phyloP scores from a whole-genome alignment of 495 filamentous ascomycete genomes.

The Penicillium herquei region DNA sequence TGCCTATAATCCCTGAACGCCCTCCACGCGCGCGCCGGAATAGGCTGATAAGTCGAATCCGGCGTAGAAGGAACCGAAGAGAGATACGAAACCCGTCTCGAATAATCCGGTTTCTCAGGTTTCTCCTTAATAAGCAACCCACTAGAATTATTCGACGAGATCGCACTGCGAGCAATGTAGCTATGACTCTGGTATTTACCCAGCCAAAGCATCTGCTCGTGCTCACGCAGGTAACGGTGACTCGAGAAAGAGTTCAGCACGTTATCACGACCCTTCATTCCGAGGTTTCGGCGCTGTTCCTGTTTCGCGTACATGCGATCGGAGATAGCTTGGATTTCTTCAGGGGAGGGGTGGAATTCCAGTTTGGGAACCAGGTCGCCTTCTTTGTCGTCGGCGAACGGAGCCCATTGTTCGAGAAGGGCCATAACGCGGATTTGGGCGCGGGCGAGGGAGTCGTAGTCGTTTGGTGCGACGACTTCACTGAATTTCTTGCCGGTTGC shows the following conservation, averaged over 20 bases:
- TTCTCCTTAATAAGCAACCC: not conserved
- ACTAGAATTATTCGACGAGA: not conserved
- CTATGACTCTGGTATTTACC: constrained; percentile 5
- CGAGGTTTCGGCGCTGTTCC: not conserved
- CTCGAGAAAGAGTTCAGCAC: constrained; percentile 2
- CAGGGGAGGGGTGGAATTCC: constrained; percentile 1
- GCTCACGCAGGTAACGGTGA: constrained; percentile 3
- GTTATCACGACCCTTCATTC: constrained; percentile 6
- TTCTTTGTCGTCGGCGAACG: not conserved
- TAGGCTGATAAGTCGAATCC: constrained; percentile 1
- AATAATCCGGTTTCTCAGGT: not conserved
- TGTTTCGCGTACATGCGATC: constrained; percentile 7
- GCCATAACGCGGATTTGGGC: constrained; percentile 5
- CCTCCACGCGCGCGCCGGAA: not conserved
- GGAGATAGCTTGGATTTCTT: constrained; percentile 1
- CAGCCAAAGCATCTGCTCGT: constrained; percentile 6
- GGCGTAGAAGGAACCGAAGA: not conserved
- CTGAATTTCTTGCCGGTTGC: constrained; percentile 2
- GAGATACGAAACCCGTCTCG: not conserved
- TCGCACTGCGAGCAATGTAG: constrained; percentile 1
- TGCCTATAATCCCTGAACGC: not conserved
- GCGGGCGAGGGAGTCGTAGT: constrained; percentile 5
- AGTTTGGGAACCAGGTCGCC: constrained; percentile 1
- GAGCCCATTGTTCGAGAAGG: constrained; percentile 1
- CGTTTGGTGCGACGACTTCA: constrained; percentile 4